phyloP scores from a whole-genome alignment of 2,329 filamentous ascomycete species.

The Pseudopyricularia javanii region DNA sequence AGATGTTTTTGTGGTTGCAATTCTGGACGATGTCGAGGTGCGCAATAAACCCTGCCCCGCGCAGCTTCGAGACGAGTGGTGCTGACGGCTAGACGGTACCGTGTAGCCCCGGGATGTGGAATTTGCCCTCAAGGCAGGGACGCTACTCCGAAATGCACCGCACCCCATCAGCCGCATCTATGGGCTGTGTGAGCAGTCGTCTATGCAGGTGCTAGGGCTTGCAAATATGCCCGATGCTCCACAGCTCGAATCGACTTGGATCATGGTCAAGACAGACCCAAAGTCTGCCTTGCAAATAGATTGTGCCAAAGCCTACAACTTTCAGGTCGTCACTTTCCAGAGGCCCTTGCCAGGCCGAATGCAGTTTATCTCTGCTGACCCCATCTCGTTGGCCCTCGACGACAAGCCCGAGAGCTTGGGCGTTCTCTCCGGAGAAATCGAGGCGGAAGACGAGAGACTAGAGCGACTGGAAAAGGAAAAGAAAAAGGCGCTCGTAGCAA shows the following conservation, averaged over 20 bases:
- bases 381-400: constrained; percentile 75
- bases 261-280: constrained; percentile 45
- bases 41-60: not conserved
- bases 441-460: constrained; percentile 60
- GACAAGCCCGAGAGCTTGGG: constrained; percentile 41
- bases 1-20: constrained; percentile 80
- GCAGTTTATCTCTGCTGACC: constrained; percentile 90
- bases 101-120: constrained; percentile 65
- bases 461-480: constrained; percentile 44
- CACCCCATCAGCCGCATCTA: constrained; percentile 73
- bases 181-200: constrained; percentile 68
- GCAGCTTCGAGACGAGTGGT: not conserved
- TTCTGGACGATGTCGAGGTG: constrained; percentile 85
- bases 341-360: constrained; percentile 74
- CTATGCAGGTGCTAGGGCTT: constrained; percentile 76
- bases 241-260: constrained; percentile 55
- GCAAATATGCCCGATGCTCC: constrained; percentile 51
- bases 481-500: constrained; percentile 62
- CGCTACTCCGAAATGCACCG: constrained; percentile 69
- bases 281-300: constrained; percentile 57
- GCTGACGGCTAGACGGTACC: not conserved
- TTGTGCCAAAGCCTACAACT: constrained; percentile 57
- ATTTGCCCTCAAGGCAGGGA: constrained; percentile 71
- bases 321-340: constrained; percentile 84
- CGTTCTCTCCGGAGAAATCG: constrained; percentile 34